Conservation (phyloP, 2,329 filamentous ascomycete species). For the Aspergillus brunneoviolaceus region DNA sequence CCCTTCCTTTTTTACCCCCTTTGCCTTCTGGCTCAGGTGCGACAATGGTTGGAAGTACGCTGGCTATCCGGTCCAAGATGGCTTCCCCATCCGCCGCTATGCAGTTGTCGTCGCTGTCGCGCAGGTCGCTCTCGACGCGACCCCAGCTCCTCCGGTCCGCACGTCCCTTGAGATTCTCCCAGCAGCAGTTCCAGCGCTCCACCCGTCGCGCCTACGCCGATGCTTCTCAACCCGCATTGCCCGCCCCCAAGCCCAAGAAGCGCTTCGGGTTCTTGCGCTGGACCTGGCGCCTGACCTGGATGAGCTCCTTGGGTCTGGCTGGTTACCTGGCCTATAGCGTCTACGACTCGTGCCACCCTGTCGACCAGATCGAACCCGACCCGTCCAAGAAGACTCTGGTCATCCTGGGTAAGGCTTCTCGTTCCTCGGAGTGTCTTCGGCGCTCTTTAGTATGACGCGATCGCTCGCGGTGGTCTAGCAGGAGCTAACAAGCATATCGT, state of each 20-base stretch:
- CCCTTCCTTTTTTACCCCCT: constrained; percentile 9
- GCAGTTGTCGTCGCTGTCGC: constrained; percentile 38
- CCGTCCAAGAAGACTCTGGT: constrained; percentile 95
- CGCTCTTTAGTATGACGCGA: background rate
- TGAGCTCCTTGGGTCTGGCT: constrained; percentile 68
- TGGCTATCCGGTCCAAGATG: constrained; percentile 36
- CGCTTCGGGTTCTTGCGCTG: constrained; percentile 72
- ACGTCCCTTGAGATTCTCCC: constrained; percentile 27
- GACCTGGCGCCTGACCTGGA: constrained; percentile 78
- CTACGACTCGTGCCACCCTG: constrained; percentile 78
- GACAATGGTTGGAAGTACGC: constrained; percentile 38
- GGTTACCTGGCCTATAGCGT: constrained; percentile 77
- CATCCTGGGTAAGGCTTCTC: constrained; percentile 69
- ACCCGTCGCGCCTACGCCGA: constrained; percentile 55
- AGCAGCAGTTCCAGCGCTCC: constrained; percentile 32
- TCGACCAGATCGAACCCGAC: constrained; percentile 75
- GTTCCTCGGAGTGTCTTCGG: background rate
- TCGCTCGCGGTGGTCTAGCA: background rate
- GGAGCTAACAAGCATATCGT: background rate
- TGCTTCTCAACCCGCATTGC: constrained; percentile 38
- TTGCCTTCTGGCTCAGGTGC: constrained; percentile 21
- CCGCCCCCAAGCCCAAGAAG: constrained; percentile 48
- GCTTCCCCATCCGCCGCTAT: constrained; percentile 30
- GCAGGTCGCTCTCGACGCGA: constrained; percentile 36
- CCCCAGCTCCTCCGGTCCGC: constrained; percentile 27